Conservation (phyloP, 2,329 filamentous ascomycete genomes). For the Phialophora macrospora region DNA sequence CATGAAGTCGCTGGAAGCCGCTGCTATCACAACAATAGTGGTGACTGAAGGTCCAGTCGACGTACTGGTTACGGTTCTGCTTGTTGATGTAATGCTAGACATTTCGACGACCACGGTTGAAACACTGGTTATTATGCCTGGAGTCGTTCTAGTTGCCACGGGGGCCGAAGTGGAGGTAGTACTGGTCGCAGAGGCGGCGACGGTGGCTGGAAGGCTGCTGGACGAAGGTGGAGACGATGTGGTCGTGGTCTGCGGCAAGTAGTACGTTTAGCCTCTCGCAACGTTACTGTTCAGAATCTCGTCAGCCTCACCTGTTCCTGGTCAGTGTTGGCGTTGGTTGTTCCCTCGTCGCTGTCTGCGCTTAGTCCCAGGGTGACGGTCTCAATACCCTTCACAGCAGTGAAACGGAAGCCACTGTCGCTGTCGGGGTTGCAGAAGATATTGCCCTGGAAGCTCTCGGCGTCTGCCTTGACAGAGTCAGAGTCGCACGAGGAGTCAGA, state of each 20-base stretch:
- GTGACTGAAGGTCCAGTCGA: background rate
- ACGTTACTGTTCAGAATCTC: background rate
- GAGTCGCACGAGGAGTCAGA: slow-evolving; percentile 1
- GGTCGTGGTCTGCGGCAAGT: background rate
- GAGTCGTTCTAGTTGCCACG: background rate
- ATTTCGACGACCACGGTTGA: slow-evolving; percentile 15
- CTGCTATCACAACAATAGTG: background rate
- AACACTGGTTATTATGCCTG: slow-evolving; percentile 1
- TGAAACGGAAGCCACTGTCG: slow-evolving; percentile 10
- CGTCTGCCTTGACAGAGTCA: slow-evolving; percentile 2
- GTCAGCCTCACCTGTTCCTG: background rate
- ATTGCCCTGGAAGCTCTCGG: slow-evolving; percentile 5
- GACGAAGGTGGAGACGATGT: background rate
- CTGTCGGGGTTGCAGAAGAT: slow-evolving; percentile 6
- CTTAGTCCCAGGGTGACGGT: slow-evolving; percentile 2
- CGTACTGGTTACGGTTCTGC: background rate
- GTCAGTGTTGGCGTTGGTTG: background rate
- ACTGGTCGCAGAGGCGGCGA: background rate
- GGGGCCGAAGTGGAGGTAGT: background rate
- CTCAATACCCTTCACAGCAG: background rate
- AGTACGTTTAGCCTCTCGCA: background rate
- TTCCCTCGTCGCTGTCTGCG: background rate
- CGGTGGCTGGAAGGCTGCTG: background rate
- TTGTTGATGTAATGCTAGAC: background rate
- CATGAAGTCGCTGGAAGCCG: background rate